Conservation (phyloP, 2,329 filamentous ascomycete genomes). For the Neurospora sp. region DNA sequence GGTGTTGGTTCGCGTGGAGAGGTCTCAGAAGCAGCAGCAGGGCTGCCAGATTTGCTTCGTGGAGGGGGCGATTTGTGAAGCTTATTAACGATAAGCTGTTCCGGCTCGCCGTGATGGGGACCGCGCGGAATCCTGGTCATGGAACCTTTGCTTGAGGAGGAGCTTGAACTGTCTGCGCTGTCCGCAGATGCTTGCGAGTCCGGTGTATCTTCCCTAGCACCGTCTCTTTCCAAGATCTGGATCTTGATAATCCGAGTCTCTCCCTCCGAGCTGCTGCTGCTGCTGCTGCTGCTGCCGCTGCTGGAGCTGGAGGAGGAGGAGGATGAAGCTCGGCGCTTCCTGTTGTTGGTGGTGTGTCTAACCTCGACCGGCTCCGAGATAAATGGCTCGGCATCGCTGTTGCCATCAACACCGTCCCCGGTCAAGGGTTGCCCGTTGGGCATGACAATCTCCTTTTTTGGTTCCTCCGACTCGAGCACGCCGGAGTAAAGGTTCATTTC, state of each 20-base stretch:
- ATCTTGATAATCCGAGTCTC: conserved; percentile 13
- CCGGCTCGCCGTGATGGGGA: too few species aligned
- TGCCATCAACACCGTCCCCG: background rate
- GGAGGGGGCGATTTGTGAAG: too few species aligned
- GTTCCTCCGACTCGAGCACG: conserved; percentile 11
- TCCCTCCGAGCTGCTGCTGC: conserved; percentile 4
- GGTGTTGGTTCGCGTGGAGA: background rate
- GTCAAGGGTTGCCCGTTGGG: background rate
- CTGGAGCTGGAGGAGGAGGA: background rate
- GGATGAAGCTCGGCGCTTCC: background rate
- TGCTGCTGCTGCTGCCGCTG: conserved; percentile 5
- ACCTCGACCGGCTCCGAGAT: background rate
- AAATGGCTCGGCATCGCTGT: background rate
- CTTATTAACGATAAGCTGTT: too few species aligned
- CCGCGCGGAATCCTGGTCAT: too few species aligned
- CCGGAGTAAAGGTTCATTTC: conserved; percentile 17
- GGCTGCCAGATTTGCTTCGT: too few species aligned
- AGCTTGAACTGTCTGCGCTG: conserved; percentile 6
- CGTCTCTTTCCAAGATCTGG: conserved; percentile 1
- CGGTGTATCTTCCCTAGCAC: background rate
- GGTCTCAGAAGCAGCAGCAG: too few species aligned
- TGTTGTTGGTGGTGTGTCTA: background rate
- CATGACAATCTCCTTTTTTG: background rate
- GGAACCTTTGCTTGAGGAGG: background rate
- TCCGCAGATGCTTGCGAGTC: conserved; percentile 2